phyloP scores from a whole-genome alignment of 228 moss, liverwort and hornwort genomes.

The Sphagnum fallax region DNA sequence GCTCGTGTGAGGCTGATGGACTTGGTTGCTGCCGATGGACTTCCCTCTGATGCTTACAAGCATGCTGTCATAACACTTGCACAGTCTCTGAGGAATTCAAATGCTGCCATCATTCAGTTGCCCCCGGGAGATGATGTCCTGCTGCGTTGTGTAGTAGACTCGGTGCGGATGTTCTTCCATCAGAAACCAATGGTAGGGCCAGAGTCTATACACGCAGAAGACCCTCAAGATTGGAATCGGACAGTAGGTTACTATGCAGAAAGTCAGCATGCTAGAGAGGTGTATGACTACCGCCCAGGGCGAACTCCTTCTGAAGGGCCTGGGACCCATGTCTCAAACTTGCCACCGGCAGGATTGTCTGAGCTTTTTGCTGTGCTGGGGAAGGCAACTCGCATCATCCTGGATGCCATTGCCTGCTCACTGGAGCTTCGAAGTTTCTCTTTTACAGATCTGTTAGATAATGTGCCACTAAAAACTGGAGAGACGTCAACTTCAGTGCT shows the following conservation, averaged over 20 bases:
- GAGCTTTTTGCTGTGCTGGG: slow-evolving; percentile 78
- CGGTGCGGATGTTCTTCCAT: slow-evolving; percentile 95
- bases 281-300: slow-evolving; percentile 91
- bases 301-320: slow-evolving; percentile 59
- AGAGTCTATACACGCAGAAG: slow-evolving; percentile 67
- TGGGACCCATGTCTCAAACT: slow-evolving; percentile 37
- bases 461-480: slow-evolving; percentile 73
- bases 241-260: slow-evolving; percentile 83
- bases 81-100: slow-evolving; percentile 82
- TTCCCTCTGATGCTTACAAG: slow-evolving; percentile 85
- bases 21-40: slow-evolving; percentile 82
- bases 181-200: slow-evolving; percentile 70
- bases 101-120: slow-evolving; percentile 72
- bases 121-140: slow-evolving; percentile 79
- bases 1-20: slow-evolving; percentile 90
- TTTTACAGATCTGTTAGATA: slow-evolving; percentile 90
- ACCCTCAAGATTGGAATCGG: slow-evolving; percentile 87
- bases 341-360: slow-evolving; percentile 85
- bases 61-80: slow-evolving; percentile 65
- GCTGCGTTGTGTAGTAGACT: slow-evolving; percentile 90
- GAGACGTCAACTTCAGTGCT: slow-evolving; percentile 91
- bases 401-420: slow-evolving; percentile 94
- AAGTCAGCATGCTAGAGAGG: slow-evolving; percentile 77
- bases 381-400: slow-evolving; percentile 65
- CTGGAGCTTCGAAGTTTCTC: slow-evolving; percentile 87